These are phyloP conservation scores for Cryphonectria nitschkei DNA, from an alignment of 2,329 filamentous ascomycete genomes.

Conservation along the genomic window DNA sequence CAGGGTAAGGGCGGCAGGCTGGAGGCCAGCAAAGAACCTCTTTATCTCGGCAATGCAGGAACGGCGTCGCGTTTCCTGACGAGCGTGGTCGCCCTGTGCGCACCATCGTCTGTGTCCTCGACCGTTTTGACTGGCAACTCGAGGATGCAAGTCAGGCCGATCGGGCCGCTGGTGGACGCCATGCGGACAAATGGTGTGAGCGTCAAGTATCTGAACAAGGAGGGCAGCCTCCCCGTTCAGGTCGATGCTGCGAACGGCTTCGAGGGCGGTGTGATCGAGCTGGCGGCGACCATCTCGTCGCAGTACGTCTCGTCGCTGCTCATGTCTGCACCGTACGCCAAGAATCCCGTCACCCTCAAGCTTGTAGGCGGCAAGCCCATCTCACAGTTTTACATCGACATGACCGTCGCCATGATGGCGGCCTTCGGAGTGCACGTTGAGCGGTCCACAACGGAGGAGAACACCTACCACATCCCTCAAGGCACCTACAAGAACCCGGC, in stretches of 20 bases:
- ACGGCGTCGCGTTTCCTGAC: constrained; percentile 96
- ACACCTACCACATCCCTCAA: constrained; percentile 93
- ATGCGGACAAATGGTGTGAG: constrained; percentile 84
- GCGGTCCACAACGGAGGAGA: constrained; percentile 74
- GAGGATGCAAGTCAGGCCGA: constrained; percentile 94
- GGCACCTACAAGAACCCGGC: constrained; percentile 80
- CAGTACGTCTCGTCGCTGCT: constrained; percentile 97
- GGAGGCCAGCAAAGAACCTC: constrained; percentile 71
- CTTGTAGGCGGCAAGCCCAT: constrained; percentile 97
- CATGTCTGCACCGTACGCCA: constrained; percentile 96
- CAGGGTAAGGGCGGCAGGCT: constrained; percentile 88
- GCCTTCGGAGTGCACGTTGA: constrained; percentile 84
- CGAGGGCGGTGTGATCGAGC: constrained; percentile 82
- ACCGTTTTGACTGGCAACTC: constrained; percentile 91
- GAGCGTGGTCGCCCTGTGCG: constrained; percentile 84
- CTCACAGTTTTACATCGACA: constrained; percentile 95
- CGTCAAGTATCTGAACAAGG: constrained; percentile 82
- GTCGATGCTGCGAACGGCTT: constrained; percentile 84
- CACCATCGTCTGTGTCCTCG: constrained; percentile 64
- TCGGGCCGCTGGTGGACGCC: constrained; percentile 90
- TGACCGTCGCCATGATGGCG: constrained; percentile 98
- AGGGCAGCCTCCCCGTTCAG: constrained; percentile 81
- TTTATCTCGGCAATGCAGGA: constrained; percentile 95
- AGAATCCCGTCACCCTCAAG: constrained; percentile 85
- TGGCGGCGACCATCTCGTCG: constrained; percentile 95